These are phyloP conservation scores for Priceomyces carsonii DNA, from an alignment of 805 yeast species.

Conservation along the genomic window DNA sequence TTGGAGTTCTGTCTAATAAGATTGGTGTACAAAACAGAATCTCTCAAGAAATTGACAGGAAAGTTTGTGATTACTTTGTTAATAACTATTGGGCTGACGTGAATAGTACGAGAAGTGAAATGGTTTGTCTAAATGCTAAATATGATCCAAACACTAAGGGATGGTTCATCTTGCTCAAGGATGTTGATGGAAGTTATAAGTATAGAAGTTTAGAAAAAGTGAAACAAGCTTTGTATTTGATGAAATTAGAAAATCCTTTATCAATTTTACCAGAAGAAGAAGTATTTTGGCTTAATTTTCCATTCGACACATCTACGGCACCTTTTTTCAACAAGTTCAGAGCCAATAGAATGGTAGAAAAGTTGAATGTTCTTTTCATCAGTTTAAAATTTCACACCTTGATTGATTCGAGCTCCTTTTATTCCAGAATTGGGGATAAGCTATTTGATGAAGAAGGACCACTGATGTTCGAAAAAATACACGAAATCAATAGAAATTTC, in stretches of 20 bases:
- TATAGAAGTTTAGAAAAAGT: slow-evolving; percentile 19
- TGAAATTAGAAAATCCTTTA: slow-evolving; percentile 21
- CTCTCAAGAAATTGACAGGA: slow-evolving; percentile 24
- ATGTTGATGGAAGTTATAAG: slow-evolving; percentile 10
- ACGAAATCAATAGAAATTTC: slow-evolving; percentile 19
- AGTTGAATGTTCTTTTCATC: slow-evolving; percentile 50
- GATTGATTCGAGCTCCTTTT: slow-evolving; percentile 2
- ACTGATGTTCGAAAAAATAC: slow-evolving; percentile 36
- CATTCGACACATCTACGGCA: slow-evolving; percentile 21
- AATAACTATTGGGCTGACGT: slow-evolving; percentile 19
- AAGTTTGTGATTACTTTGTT: slow-evolving; percentile 21
- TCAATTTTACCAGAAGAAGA: slow-evolving; percentile 22
- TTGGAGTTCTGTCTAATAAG: slow-evolving; percentile 34
- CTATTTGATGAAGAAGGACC: slow-evolving; percentile 10
- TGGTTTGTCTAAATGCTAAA: slow-evolving; percentile 35
- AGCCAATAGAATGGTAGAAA: slow-evolving; percentile 47
- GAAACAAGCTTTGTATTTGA: slow-evolving; percentile 22
- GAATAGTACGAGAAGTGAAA: background rate
- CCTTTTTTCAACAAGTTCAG: slow-evolving; percentile 45
- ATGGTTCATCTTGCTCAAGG: slow-evolving; percentile 32
- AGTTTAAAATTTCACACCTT: slow-evolving; percentile 30
- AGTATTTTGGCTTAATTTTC: slow-evolving; percentile 25
- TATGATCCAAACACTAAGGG: slow-evolving; percentile 30
- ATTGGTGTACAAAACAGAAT: slow-evolving; percentile 15
- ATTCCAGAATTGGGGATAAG: slow-evolving; percentile 9